Evolutionary conservation across 805 yeast species (phyloP), one percentile per base, ranked within the genome.

Genomic region (Soucietia sequanensis): DNA sequence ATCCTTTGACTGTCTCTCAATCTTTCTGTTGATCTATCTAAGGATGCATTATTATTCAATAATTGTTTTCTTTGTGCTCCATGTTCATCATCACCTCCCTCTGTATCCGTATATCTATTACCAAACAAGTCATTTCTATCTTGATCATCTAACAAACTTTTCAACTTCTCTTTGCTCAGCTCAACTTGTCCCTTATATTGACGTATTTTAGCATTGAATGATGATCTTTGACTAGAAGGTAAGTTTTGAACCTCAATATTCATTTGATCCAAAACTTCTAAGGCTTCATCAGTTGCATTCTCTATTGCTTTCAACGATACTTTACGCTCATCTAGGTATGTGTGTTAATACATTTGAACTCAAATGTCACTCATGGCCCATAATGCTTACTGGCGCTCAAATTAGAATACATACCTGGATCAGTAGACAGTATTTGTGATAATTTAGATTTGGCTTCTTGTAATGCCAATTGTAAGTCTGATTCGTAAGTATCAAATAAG

Each of bases 1-100:
- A 89, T 71, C 47, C 97, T 73, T 43, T 91, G 95, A 14, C 93
- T 83, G 30, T 93, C 97, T 40, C 83, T 74, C 31, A 93, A 70
- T 48, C 96, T 75, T 43, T 90, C 91, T 2, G 88, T 76, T 1
- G 95, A 77, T 45, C 93, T 72, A 46, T 87, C 95, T 39, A 93
- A 70, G 3, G 93, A 72, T 2, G 88, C 81, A 51, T 86, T 86
- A 42, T 86, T 86, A 34, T 76, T 73, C 38, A 93, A 68, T 30
- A 93, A 69, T 47, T 83, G 86, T 48, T 84, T 88, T 33, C 98
- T 77, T 60, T 93, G 98, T 15, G 67, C 62, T 46, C 80, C 83
- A 33, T 70, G 63, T 29, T 70, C 59, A 20, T 60, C 58, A 14
- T 60, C 68, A 10, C 53, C 56, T 19, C 37, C 49, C 11, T 52